Base-by-base conservation (phyloP, 2,329 filamentous ascomycete species). In the Microdochium trichocladiopsis region DNA sequence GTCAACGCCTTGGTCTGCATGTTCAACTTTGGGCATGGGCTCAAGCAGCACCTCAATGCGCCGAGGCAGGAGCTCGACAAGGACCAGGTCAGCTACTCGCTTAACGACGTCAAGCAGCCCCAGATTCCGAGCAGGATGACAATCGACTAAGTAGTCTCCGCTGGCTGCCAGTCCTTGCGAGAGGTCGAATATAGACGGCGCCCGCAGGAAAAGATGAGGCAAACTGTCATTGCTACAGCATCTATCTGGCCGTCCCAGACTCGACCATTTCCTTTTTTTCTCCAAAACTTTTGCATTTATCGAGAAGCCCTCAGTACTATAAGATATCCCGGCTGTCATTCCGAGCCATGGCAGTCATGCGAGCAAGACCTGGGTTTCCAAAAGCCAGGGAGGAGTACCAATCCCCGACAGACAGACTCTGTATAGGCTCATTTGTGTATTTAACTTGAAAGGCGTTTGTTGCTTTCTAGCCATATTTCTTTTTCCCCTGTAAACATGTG, bases 1-100 rank as follows among this genome's bases (percentile, higher is more conserved):
- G 72, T 80, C 67, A 92, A 95, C 61, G 92, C 90, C 37, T 83
- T 88, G 63, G 78, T 93, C 62, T 97, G 93, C 78, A 92, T 90
- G 70, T 74, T 80, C 69, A 97, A 97, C 73, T 99, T 97, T 72
- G 82, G 87, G 69, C 86, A 86, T 58, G 94, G 94, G 9, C 77
- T 99, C 55, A 96, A 95, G 75, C 85, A 84, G 10, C 92, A 97
- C 66, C 81, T 99, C 53, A 79, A 77, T 63, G 74, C 64, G 6
- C 66, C 67, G 41, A 67, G 66, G 50, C 67, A 69, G 48, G 68
- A 74, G 45, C 72, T 78, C 48, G 79, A 83, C 66, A 81, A 80
- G 69, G 72, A 75, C 25, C 78, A 82, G 53, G 67, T 70, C 28
- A 77, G 62, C 48, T 67, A 79, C 64, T 80, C 79, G 45, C 80